These are phyloP conservation scores for Agastache rugosa DNA, from an alignment of 257 asterid species.

Conservation along the genomic window DNA sequence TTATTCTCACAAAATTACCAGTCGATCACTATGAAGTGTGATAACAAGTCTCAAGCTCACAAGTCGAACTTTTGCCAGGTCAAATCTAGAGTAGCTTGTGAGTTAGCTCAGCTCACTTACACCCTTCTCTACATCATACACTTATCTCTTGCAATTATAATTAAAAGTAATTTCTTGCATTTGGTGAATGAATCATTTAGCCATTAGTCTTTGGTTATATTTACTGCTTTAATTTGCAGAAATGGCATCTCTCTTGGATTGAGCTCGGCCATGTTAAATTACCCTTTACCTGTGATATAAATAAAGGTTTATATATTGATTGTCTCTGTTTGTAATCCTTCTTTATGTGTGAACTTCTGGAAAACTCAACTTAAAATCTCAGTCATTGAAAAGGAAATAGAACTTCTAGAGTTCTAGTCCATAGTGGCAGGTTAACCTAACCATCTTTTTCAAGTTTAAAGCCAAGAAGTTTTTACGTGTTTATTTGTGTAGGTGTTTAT, in stretches of 20 bases:
- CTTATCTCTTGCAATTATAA: constrained; percentile 4
- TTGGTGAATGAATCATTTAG: constrained; percentile 7
- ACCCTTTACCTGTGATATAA: constrained; percentile 1
- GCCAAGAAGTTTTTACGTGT: not conserved
- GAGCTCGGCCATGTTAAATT: not conserved
- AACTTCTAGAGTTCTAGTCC: not conserved
- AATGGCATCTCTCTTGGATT: not conserved
- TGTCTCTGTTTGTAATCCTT: not conserved
- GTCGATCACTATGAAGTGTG: not conserved
- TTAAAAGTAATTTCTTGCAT: not conserved
- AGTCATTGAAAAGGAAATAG: constrained; percentile 6
- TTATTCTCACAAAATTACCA: not conserved
- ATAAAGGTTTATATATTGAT: constrained; percentile 1
- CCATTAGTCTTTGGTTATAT: not conserved
- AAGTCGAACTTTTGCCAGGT: not conserved
- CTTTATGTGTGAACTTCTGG: not conserved
- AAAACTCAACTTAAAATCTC: not conserved
- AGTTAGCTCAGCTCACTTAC: not conserved
- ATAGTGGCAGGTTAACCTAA: not conserved
- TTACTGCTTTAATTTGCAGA: constrained; percentile 1
- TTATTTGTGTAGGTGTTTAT: not conserved
- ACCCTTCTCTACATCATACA: not conserved
- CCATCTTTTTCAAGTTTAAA: not conserved
- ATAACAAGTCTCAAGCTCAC: not conserved
- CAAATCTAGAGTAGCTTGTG: not conserved